phyloP scores from a whole-genome alignment of 2,329 filamentous ascomycete species.

The Botryotinia calthae region DNA sequence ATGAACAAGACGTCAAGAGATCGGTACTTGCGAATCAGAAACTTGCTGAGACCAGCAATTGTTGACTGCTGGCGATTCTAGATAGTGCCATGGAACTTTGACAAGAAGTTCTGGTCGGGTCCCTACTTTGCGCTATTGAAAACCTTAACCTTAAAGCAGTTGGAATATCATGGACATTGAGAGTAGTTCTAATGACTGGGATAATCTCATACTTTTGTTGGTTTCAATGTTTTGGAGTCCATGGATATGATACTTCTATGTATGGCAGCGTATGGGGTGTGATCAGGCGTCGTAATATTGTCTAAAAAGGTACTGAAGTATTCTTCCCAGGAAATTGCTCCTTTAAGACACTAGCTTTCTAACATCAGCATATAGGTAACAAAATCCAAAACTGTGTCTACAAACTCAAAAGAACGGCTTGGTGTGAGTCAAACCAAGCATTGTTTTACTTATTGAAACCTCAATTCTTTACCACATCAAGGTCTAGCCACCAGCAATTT shows the following conservation, averaged over 20 bases:
- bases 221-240: neutral
- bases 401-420: neutral
- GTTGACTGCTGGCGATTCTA: neutral
- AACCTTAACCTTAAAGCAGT: neutral
- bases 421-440: neutral
- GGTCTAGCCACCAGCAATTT: neutral
- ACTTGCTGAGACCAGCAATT: neutral
- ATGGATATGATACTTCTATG: neutral
- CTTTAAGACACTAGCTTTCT: neutral
- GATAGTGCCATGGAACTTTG: too few species aligned
- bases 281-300: neutral
- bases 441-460: neutral
- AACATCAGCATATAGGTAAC: too few species aligned
- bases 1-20: neutral
- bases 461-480: neutral
- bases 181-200: neutral
- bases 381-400: neutral
- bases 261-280: neutral
- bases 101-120: neutral
- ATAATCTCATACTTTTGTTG: neutral
- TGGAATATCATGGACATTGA: neutral
- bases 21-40: neutral
- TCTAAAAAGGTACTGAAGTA: neutral
- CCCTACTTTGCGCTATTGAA: neutral
- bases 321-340: neutral